Conservation (phyloP, 2,329 filamentous ascomycete genomes). For the Fusarium lyarnte region DNA sequence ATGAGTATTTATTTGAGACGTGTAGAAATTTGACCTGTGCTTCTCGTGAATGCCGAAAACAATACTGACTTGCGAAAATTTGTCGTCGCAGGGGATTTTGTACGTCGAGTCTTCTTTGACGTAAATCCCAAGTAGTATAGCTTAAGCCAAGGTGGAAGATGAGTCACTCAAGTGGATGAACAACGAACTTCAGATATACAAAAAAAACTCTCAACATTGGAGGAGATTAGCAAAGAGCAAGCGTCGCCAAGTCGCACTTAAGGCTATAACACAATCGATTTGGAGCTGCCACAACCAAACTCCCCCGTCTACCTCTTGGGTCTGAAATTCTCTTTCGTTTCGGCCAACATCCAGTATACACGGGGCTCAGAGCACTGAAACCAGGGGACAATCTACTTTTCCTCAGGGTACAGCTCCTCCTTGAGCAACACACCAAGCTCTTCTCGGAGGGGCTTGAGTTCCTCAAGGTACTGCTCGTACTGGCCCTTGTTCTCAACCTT, state of each 20-base stretch:
- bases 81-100: background rate
- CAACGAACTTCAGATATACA: conserved; percentile 24
- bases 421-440: conserved; percentile 92
- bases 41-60: background rate
- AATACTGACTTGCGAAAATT: background rate
- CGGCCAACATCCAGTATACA: conserved; percentile 52
- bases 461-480: conserved; percentile 94
- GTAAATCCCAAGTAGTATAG: background rate
- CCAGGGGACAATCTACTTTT: conserved; percentile 52
- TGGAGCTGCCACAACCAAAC: conserved; percentile 45
- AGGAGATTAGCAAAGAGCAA: conserved; percentile 36
- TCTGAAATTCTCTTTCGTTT: conserved; percentile 41
- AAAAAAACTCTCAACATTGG: conserved; percentile 33
- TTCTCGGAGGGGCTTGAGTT: conserved; percentile 91
- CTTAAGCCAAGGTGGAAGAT: background rate
- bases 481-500: conserved; percentile 99
- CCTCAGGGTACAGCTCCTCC: conserved; percentile 88
- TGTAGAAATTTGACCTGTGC: background rate
- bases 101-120: background rate
- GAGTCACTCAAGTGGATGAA: conserved; percentile 8
- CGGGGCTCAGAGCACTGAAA: conserved; percentile 33
- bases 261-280: conserved; percentile 48
- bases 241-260: conserved; percentile 37
- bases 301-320: conserved; percentile 45
- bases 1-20: conserved; percentile 1